A percentile compares a stretch with the other conserved stretches of the same genome.
phyloP scores from a whole-genome alignment of 352 stramenopile genomes.

The Pythium utonaiense region DNA sequence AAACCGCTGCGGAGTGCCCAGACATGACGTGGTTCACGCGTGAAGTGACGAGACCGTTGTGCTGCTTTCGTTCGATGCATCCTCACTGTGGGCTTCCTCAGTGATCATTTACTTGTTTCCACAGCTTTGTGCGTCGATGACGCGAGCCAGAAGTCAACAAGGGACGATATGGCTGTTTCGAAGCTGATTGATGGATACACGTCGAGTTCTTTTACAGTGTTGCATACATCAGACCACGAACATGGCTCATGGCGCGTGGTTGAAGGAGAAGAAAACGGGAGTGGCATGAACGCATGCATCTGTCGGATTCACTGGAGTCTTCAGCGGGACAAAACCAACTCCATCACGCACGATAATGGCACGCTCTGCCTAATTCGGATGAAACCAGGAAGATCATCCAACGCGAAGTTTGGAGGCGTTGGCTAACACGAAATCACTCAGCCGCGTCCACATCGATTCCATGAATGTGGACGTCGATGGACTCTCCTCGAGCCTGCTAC shows the following conservation, averaged over 20 bases:
- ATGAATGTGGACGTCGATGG: not conserved
- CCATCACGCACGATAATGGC: not conserved
- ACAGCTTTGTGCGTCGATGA: not conserved
- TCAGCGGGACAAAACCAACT: not conserved
- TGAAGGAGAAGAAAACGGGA: not conserved
- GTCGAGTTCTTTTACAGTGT: not conserved
- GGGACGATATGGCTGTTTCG: not conserved
- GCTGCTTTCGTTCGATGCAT: no score
- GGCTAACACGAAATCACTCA: no score
- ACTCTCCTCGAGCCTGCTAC: no score
- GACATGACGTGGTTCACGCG: no score
- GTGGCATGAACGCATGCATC: not conserved
- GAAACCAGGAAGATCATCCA: no score
- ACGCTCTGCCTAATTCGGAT: no score
- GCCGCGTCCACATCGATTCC: no score
- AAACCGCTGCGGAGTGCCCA: no score
- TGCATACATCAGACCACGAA: not conserved
- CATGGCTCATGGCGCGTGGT: not conserved
- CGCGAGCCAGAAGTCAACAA: not conserved
- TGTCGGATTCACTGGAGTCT: not conserved
- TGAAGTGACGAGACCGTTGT: not conserved
- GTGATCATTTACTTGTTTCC: not conserved
- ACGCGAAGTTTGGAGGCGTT: no score
- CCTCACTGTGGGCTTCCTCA: not conserved
- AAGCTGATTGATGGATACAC: not conserved